phyloP scores from a whole-genome alignment of 179 eudicot genomes.

The Camellia oleifera region DNA sequence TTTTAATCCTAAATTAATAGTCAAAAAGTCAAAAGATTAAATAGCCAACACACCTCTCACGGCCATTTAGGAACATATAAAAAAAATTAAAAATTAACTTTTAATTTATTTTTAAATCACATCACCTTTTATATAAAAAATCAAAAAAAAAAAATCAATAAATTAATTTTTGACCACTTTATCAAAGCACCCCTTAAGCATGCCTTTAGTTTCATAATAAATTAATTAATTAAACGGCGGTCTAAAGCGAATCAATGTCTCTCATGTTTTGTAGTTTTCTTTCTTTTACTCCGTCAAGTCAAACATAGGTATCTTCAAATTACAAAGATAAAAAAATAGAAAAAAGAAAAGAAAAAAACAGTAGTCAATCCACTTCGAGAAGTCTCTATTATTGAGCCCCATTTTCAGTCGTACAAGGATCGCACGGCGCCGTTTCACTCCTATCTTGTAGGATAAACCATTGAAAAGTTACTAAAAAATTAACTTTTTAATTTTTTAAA shows the following conservation, averaged over 20 bases:
- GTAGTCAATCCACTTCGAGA: not conserved
- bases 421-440: constrained; percentile 1
- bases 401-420: not conserved
- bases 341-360: not conserved
- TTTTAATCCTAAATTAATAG: too few species aligned
- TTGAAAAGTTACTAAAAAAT: too few species aligned
- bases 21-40: too few species aligned
- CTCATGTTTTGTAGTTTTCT: not conserved
- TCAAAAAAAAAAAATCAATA: too few species aligned
- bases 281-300: not conserved
- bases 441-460: not conserved
- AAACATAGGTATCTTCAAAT: not conserved
- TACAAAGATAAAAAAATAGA: not conserved
- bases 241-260: not conserved
- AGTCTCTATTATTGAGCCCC: not conserved
- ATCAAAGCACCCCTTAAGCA: too few species aligned
- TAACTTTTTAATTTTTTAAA: too few species aligned
- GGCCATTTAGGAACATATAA: too few species aligned
- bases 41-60: too few species aligned
- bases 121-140: too few species aligned
- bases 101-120: too few species aligned
- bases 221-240: not conserved
- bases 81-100: too few species aligned
- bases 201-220: not conserved
- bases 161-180: too few species aligned